Percentiles rank a stretch among this genome's conserved stretches.
phyloP scores from a whole-genome alignment of 2,329 filamentous ascomycete species.

The Ceratocystiopsis sp. region DNA sequence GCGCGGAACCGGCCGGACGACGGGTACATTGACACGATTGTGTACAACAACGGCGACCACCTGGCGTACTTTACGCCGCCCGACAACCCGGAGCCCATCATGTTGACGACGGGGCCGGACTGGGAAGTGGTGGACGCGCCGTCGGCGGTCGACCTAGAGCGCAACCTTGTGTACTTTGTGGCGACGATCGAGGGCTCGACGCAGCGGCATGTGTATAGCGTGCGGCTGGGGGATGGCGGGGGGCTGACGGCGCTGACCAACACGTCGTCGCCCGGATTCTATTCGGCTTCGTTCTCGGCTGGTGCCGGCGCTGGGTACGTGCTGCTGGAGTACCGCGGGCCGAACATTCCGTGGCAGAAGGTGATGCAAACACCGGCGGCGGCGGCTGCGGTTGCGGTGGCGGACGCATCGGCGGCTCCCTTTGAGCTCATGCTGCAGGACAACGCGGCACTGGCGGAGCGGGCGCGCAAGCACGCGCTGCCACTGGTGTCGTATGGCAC shows the following conservation, averaged over 20 bases:
- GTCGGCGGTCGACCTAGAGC: conserved; percentile 65
- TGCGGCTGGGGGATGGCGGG: conserved; percentile 67
- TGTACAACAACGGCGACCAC: conserved; percentile 77
- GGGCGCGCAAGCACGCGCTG: conserved; percentile 60
- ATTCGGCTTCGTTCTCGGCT: conserved; percentile 67
- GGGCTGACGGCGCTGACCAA: conserved; percentile 59
- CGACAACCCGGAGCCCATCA: conserved; percentile 61
- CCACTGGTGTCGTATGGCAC: conserved; percentile 71
- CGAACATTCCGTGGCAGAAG: conserved; percentile 77
- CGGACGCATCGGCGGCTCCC: conserved; percentile 26
- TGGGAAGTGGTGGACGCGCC: conserved; percentile 89
- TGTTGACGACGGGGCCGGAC: conserved; percentile 62
- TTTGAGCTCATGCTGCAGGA: conserved; percentile 63
- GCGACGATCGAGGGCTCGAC: conserved; percentile 75
- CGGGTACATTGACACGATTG: conserved; percentile 83
- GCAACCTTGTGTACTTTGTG: conserved; percentile 82
- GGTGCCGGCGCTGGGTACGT: conserved; percentile 52
- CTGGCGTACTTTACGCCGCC: conserved; percentile 84
- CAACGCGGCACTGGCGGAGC: conserved; percentile 52
- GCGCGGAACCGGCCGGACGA: conserved; percentile 59
- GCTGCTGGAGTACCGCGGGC: conserved; percentile 70
- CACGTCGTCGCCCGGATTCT: conserved; percentile 57
- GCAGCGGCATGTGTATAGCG: conserved; percentile 81
- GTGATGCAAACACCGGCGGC: conserved; percentile 57
- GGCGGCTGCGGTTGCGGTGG: conserved; percentile 17